Evolutionary conservation across 2,329 filamentous ascomycete species (phyloP), one percentile per base, ranked within the genome.

Genomic region (Ploettnerulaceae sp.): DNA sequence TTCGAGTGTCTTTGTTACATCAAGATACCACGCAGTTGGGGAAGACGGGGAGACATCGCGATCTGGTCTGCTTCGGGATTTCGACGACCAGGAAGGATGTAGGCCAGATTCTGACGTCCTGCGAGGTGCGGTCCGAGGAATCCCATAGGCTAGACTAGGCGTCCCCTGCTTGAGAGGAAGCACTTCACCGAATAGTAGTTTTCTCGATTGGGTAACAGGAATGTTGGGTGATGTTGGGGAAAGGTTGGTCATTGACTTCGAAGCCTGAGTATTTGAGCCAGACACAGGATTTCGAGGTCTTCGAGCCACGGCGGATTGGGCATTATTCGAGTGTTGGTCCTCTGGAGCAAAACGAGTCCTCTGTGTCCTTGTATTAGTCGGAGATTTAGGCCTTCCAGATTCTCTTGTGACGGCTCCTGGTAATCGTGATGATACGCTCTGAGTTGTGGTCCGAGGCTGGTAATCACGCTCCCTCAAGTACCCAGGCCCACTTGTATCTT

Each of bases 171-270:
- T 73, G 28, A 79, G 71, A n/a, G 79, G 74, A 21, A 81, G 68
- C 55, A 90, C 76, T 65, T 90, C 87, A 28, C 86, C 86, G 67
- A 91, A 91, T 15, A 90, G 68, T 26, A 86, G 76, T 51, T 74
- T 74, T 44, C 73, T 71, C 37, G 69, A 56, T 31, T 53, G 52
- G 21, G 47, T 20, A 39, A 51, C 45, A 20, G 49, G 49, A 52
- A 20, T 61, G 57, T 37, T 66, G 20, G 57, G 55, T 8, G 56
- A 51, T 8, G 56, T 53, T 20, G 66, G 67, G 21, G 68, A 64
- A 24, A 72, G 64, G 49, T 68, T 69, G 33, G 64, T 67, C 61
- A 67, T 67, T 14, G 73, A 71, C 51, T 69, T 73, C 18, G 71
- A 71, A 4, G 67, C 59, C 49, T 67, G 64, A 7, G 63, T 51